These are phyloP conservation scores for Penicillium sp. DNA, from an alignment of 2,329 filamentous ascomycete genomes.

Conservation along the genomic window DNA sequence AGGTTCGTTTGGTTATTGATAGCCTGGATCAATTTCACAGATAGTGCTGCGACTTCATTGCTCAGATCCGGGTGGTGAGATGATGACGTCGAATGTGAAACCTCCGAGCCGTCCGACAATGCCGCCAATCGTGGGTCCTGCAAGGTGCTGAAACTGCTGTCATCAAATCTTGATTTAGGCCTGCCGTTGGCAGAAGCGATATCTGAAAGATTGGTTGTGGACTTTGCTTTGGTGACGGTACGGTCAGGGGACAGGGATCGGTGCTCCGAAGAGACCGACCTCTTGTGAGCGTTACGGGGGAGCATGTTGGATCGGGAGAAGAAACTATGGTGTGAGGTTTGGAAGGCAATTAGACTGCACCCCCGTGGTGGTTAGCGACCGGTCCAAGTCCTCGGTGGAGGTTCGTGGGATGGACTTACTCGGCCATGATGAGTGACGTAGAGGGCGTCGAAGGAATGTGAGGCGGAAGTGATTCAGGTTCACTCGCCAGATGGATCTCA, in stretches of 20 bases:
- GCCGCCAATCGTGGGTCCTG: constrained; percentile 46
- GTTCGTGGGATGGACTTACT: constrained; percentile 32
- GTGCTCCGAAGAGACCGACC: constrained; percentile 40
- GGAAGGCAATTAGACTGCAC: constrained; percentile 41
- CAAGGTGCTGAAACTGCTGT: constrained; percentile 50
- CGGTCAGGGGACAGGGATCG: constrained; percentile 38
- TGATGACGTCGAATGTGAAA: constrained; percentile 37
- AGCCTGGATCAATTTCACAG: constrained; percentile 93
- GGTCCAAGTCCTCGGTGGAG: not conserved
- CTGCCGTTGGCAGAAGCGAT: constrained; percentile 32
- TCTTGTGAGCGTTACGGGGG: constrained; percentile 38
- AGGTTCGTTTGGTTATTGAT: constrained; percentile 95
- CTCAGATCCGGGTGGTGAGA: constrained; percentile 62
- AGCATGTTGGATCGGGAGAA: constrained; percentile 42
- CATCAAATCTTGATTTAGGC: constrained; percentile 30
- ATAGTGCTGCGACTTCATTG: constrained; percentile 82
- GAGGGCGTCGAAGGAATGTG: constrained; percentile 23
- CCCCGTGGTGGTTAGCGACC: constrained; percentile 16
- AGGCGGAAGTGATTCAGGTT: constrained; percentile 4
- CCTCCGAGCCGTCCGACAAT: constrained; percentile 37
- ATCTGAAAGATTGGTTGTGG: constrained; percentile 44
- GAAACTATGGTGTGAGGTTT: constrained; percentile 40
- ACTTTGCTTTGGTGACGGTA: constrained; percentile 47
- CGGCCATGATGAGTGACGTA: constrained; percentile 39
- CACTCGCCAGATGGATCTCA: constrained; percentile 10